Conservation (phyloP, 1,284 basidiomycete genomes). For the Marasmius oreades region DNA sequence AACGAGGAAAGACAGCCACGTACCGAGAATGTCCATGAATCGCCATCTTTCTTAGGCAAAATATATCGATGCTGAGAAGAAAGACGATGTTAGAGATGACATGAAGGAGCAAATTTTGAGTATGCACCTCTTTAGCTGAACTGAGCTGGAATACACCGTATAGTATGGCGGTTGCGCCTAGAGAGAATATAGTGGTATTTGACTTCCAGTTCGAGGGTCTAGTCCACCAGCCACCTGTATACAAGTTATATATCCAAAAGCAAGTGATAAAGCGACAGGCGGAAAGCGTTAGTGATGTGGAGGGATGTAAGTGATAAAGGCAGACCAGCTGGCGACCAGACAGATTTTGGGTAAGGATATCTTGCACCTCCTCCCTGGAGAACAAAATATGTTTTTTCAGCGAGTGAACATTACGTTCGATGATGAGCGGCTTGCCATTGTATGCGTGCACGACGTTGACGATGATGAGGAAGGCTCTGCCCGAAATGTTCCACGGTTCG, state of each 20-base stretch:
- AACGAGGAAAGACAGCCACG: background rate
- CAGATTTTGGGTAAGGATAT: slow-evolving; percentile 69
- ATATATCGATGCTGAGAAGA: slow-evolving; percentile 19
- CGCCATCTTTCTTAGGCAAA: background rate
- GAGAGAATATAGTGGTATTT: slow-evolving; percentile 60
- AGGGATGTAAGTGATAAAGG: slow-evolving; percentile 1
- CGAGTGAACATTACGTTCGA: background rate
- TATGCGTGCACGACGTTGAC: background rate
- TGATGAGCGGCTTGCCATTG: background rate
- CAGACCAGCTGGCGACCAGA: slow-evolving; percentile 68
- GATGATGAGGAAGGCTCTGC: background rate
- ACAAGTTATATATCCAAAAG: too few relatives aligned
- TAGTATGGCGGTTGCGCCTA: slow-evolving; percentile 54
- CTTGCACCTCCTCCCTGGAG: slow-evolving; percentile 60
- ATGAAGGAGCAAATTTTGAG: background rate
- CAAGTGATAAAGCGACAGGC: background rate
- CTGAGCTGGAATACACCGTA: slow-evolving; percentile 61
- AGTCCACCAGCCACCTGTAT: slow-evolving; percentile 71
- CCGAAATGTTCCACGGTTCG: background rate
- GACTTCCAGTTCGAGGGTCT: slow-evolving; percentile 67
- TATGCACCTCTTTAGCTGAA: slow-evolving; percentile 58
- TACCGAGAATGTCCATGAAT: slow-evolving; percentile 1
- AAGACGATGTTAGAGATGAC: background rate
- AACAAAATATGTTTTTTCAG: slow-evolving; percentile 1
- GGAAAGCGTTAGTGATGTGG: background rate